A percentile compares a stretch with the other conserved stretches of the same genome.
phyloP scores from a whole-genome alignment of 1,284 basidiomycete species.

The Takashimella tepidaria region DNA sequence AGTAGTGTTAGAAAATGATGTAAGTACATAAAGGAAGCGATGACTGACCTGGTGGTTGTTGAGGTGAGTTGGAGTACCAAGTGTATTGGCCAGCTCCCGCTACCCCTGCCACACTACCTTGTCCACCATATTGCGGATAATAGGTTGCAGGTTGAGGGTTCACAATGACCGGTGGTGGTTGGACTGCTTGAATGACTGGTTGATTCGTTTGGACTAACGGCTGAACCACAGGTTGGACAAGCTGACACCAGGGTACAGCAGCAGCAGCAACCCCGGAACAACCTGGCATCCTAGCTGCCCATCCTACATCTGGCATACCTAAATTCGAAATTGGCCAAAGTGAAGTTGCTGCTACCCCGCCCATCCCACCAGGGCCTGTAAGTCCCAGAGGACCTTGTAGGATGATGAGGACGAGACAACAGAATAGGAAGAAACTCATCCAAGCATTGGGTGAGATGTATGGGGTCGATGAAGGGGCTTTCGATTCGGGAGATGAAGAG shows the following conservation, averaged over 20 bases:
- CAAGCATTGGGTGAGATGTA: constrained; percentile 33
- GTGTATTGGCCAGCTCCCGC: constrained; percentile 27
- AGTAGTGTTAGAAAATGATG: too few species aligned
- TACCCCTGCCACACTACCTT: constrained; percentile 22
- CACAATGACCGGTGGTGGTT: background rate
- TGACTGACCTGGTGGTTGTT: background rate
- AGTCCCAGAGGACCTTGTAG: constrained; percentile 36
- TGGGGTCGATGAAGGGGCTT: constrained; percentile 9
- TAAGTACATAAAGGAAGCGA: too few species aligned
- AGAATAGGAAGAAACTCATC: constrained; percentile 41
- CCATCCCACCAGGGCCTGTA: constrained; percentile 10
- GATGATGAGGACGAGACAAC: constrained; percentile 36
- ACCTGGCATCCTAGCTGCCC: constrained; percentile 22
- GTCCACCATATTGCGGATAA: constrained; percentile 27
- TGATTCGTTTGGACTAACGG: constrained; percentile 1
- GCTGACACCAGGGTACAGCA: constrained; percentile 32
- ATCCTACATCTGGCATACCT: background rate
- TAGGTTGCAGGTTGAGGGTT: background rate
- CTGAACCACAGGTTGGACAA: constrained; percentile 1
- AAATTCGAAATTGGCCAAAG: background rate
- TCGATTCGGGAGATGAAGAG: constrained; percentile 1
- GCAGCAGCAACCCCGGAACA: constrained; percentile 25
- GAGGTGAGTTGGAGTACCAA: constrained; percentile 32
- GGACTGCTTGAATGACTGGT: constrained; percentile 7
- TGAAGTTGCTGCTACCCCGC: background rate